Evolutionary conservation across 2,329 filamentous ascomycete species (phyloP).

Genomic region (Exophiala calicioides): DNA sequence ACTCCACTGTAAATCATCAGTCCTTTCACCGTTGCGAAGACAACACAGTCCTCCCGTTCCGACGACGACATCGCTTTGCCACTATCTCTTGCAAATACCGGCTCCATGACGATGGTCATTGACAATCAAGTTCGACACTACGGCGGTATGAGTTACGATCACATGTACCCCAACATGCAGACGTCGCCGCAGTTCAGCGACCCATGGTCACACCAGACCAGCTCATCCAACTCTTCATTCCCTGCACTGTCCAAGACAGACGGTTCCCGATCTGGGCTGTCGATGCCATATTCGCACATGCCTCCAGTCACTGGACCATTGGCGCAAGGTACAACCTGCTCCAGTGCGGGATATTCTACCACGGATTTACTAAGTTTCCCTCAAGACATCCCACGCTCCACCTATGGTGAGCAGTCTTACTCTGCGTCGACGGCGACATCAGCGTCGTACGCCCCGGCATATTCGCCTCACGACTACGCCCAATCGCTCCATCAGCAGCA

Average conservation of each 20-base stretch:
- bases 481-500: slow-evolving; percentile 56
- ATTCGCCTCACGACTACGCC: slow-evolving; percentile 75
- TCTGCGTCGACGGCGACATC: slow-evolving; percentile 70
- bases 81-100: slow-evolving; percentile 12
- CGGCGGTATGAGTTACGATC: slow-evolving; percentile 74
- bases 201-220: slow-evolving; percentile 71
- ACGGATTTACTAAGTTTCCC: slow-evolving; percentile 67
- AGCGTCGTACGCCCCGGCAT: slow-evolving; percentile 67
- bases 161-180: slow-evolving; percentile 67
- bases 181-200: slow-evolving; percentile 77
- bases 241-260: slow-evolving; percentile 61
- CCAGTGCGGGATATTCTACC: slow-evolving; percentile 62
- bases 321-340: slow-evolving; percentile 67
- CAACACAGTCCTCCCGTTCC: not conserved
- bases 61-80: not conserved
- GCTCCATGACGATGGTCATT: slow-evolving; percentile 86
- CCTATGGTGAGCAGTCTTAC: slow-evolving; percentile 70
- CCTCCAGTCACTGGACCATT: slow-evolving; percentile 73
- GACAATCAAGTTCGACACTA: slow-evolving; percentile 83
- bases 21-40: slow-evolving; percentile 3
- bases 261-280: slow-evolving; percentile 59
- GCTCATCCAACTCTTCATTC: slow-evolving; percentile 58
- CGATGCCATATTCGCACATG: slow-evolving; percentile 71
- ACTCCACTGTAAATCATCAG: slow-evolving; percentile 1
- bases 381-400: slow-evolving; percentile 77